These are phyloP conservation scores for Gremmenia infestans DNA, from an alignment of 2,329 filamentous ascomycete species.

Conservation along the genomic window DNA sequence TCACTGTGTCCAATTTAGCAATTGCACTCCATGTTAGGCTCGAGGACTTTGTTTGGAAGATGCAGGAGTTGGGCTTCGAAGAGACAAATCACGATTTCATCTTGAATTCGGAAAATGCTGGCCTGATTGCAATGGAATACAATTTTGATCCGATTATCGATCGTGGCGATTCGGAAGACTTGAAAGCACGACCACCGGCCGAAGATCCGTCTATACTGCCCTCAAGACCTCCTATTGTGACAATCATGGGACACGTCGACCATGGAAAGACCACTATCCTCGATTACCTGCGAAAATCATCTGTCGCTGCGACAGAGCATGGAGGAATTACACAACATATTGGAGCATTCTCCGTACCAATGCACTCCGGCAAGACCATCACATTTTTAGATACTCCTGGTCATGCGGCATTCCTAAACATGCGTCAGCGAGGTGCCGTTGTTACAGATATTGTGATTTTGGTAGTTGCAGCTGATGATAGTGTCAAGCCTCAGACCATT, in stretches of 20 bases:
- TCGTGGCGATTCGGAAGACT: conserved; percentile 59
- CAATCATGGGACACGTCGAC: conserved; percentile 99
- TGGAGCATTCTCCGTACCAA: conserved; percentile 87
- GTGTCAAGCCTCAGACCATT: conserved; percentile 93
- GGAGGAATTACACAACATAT: conserved; percentile 99
- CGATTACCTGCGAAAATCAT: conserved; percentile 89
- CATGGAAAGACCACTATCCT: conserved; percentile 97
- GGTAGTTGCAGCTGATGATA: conserved; percentile 94
- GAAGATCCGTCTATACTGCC: conserved; percentile 67
- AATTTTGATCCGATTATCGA: conserved; percentile 83
- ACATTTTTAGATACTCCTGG: conserved; percentile 97
- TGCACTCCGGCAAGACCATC: conserved; percentile 82
- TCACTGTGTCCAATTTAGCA: conserved; percentile 80
- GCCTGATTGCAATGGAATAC: conserved; percentile 86
- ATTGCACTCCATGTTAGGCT: conserved; percentile 66
- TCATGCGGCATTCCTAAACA: conserved; percentile 90
- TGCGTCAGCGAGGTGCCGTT: conserved; percentile 91
- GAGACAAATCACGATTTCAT: conserved; percentile 78
- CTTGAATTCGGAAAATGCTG: conserved; percentile 84
- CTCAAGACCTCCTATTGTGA: conserved; percentile 82
- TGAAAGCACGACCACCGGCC: conserved; percentile 63
- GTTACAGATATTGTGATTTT: conserved; percentile 96
- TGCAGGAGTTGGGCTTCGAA: conserved; percentile 86
- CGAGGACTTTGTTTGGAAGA: conserved; percentile 65
- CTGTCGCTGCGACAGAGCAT: conserved; percentile 84